These are phyloP conservation scores for Xerocomus spinulosus DNA, from an alignment of 768 basidiomycete species.

Conservation along the genomic window DNA sequence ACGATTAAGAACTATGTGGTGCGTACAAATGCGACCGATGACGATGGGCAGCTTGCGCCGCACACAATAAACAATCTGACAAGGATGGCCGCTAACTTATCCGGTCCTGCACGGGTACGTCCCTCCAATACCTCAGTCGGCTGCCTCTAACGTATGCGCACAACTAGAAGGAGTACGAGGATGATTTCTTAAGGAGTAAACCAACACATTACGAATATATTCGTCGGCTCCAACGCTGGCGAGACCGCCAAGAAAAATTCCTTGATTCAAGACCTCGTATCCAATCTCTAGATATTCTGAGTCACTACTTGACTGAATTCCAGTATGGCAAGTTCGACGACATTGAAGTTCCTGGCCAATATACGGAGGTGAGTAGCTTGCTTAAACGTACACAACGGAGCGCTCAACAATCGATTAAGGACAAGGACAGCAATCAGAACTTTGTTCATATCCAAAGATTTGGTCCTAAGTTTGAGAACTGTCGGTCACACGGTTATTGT, in stretches of 20 bases:
- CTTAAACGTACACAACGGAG: neutral
- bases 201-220: slow-evolving; percentile 86
- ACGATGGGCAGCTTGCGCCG: slow-evolving; percentile 58
- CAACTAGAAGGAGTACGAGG: slow-evolving; percentile 78
- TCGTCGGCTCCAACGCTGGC: slow-evolving; percentile 84
- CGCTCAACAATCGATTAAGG: slow-evolving; percentile 44
- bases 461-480: slow-evolving; percentile 84
- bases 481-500: slow-evolving; percentile 77
- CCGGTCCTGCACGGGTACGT: slow-evolving; percentile 54
- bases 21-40: slow-evolving; percentile 61
- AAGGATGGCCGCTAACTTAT: slow-evolving; percentile 59
- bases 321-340: slow-evolving; percentile 97
- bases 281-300: slow-evolving; percentile 80
- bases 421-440: slow-evolving; percentile 89
- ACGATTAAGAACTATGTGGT: slow-evolving; percentile 56
- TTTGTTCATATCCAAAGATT: slow-evolving; percentile 91
- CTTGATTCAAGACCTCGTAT: slow-evolving; percentile 79
- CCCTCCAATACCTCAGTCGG: neutral
- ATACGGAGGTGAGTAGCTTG: slow-evolving; percentile 70
- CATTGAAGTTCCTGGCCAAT: slow-evolving; percentile 98
- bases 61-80: slow-evolving; percentile 52
- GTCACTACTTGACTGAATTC: slow-evolving; percentile 95
- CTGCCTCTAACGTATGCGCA: neutral
- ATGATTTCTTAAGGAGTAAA: slow-evolving; percentile 80
- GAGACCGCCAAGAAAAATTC: slow-evolving; percentile 81